Conservation (phyloP, 371 early-diverging fungal species). For the Syncephalastrum monosporum region DNA sequence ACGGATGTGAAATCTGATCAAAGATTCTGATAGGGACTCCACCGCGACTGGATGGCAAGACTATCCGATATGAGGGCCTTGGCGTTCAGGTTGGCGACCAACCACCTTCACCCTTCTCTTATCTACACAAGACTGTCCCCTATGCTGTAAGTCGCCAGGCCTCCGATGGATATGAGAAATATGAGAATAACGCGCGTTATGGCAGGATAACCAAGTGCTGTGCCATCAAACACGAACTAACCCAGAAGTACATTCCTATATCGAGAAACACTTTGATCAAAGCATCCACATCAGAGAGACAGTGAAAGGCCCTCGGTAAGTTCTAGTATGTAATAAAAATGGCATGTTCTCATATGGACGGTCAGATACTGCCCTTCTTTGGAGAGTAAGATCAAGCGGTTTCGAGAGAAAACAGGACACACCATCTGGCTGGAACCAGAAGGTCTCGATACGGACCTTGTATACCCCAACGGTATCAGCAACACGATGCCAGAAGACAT, state of each 20-base stretch:
- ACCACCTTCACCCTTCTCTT: conserved; percentile 80
- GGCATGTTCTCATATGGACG: neutral
- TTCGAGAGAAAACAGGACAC: conserved; percentile 65
- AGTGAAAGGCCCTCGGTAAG: conserved; percentile 76
- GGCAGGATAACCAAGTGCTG: conserved; percentile 58
- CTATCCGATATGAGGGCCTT: conserved; percentile 71
- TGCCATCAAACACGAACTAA: conserved; percentile 84
- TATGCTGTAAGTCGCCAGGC: conserved; percentile 41
- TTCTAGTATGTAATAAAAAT: neutral
- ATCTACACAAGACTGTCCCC: conserved; percentile 65
- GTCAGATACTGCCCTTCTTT: conserved; percentile 78
- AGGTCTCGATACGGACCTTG: conserved; percentile 64
- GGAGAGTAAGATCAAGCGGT: conserved; percentile 81
- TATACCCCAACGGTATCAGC: conserved; percentile 87
- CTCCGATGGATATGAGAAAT: too few relatives aligned
- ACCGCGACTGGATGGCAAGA: conserved; percentile 73
- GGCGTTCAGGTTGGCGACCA: conserved; percentile 71
- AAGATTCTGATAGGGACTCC: conserved; percentile 61
- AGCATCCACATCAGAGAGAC: conserved; percentile 84
- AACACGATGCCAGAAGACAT: conserved; percentile 82
- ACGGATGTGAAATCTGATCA: too few relatives aligned
- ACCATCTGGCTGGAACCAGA: conserved; percentile 87
- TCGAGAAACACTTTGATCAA: conserved; percentile 72
- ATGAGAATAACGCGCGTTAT: conserved; percentile 2
- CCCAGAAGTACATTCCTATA: conserved; percentile 63